Evolutionary conservation across 768 basidiomycete genomes (phyloP).

Genomic region (Suillus ampliporus): DNA sequence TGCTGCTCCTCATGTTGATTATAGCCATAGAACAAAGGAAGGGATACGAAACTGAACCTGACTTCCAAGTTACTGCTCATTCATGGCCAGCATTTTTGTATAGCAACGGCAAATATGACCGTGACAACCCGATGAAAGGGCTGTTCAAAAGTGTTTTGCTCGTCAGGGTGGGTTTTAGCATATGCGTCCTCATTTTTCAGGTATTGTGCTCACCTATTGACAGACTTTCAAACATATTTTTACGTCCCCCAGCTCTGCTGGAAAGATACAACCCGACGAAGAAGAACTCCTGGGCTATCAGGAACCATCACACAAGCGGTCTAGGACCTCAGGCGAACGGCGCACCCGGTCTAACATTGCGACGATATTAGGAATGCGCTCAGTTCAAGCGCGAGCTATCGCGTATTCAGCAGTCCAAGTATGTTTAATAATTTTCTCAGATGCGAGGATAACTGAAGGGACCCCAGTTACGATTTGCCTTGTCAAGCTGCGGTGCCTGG

Average conservation of each 20-base stretch:
- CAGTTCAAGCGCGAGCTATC: constrained; percentile 23
- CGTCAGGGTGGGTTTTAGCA: constrained; percentile 21
- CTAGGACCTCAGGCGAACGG: constrained; percentile 7
- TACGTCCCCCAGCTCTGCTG: constrained; percentile 25
- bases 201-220: neutral
- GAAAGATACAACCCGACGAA: neutral
- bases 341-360: constrained; percentile 17
- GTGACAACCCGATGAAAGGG: constrained; percentile 18
- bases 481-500: constrained; percentile 20
- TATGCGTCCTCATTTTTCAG: neutral
- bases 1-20: neutral
- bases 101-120: constrained; percentile 12
- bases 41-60: constrained; percentile 15
- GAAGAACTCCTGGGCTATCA: neutral
- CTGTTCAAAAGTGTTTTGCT: constrained; percentile 22
- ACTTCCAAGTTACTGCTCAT: constrained; percentile 21
- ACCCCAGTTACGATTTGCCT: constrained; percentile 19
- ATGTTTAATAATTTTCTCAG: neutral
- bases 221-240: constrained; percentile 26
- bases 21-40: neutral
- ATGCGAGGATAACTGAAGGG: too few species aligned
- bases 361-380: constrained; percentile 10
- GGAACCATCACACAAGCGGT: neutral
- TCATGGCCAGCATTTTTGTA: constrained; percentile 27
- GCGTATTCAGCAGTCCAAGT: constrained; percentile 34